Percentiles rank a stretch among this genome's conserved stretches.
Conservation (phyloP, 768 basidiomycete species). For the Paxillus involutus region DNA sequence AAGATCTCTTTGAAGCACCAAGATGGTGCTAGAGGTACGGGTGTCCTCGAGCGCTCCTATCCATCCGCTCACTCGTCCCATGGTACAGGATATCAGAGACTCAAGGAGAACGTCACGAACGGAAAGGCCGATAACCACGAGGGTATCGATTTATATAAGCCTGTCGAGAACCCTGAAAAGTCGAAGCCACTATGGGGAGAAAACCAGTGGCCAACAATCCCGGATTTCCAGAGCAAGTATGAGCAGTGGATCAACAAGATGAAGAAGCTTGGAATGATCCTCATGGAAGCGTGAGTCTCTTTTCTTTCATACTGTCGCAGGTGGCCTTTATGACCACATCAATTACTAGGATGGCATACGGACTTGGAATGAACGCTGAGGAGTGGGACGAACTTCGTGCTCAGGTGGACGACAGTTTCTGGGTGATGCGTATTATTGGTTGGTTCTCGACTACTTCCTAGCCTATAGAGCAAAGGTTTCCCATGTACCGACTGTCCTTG, state of each 20-base stretch:
- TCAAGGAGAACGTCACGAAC: conserved; percentile 86
- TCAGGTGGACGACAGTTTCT: conserved; percentile 83
- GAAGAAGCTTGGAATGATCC: conserved; percentile 73
- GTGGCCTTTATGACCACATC: neutral
- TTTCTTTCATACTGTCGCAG: neutral
- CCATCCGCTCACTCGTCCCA: neutral
- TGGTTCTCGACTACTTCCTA: neutral
- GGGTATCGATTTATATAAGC: conserved; percentile 79
- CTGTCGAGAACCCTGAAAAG: conserved; percentile 69
- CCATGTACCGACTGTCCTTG: neutral
- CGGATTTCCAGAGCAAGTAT: conserved; percentile 60
- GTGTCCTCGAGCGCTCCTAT: neutral
- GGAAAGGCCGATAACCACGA: conserved; percentile 86
- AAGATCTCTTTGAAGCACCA: conserved; percentile 62
- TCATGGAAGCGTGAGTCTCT: conserved; percentile 79
- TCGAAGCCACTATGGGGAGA: conserved; percentile 74
- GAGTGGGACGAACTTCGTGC: conserved; percentile 71
- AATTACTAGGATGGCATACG: conserved; percentile 68
- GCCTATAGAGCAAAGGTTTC: neutral
- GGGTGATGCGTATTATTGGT: conserved; percentile 88
- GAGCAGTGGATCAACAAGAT: conserved; percentile 83
- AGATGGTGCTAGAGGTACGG: conserved; percentile 75
- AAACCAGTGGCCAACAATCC: conserved; percentile 80
- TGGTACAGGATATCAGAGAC: conserved; percentile 66
- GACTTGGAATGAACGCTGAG: conserved; percentile 66